Conservation (phyloP, 2,329 filamentous ascomycete genomes). For the Scolecobasidium constrictum region DNA sequence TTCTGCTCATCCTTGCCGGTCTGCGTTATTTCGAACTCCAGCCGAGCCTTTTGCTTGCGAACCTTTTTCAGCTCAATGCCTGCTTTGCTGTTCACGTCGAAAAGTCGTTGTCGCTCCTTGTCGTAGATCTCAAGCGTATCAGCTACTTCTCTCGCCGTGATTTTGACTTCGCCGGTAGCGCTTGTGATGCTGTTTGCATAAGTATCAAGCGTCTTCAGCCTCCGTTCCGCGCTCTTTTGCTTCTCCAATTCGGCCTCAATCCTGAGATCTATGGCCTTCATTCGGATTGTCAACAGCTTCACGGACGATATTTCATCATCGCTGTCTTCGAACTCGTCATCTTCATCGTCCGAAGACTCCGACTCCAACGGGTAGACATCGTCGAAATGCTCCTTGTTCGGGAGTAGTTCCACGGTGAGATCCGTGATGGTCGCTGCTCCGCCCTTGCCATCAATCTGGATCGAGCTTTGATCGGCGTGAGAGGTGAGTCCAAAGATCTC, state of each 20-base stretch:
- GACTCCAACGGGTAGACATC: slow-evolving; percentile 41
- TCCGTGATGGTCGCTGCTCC: slow-evolving; percentile 48
- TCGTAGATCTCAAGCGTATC: slow-evolving; percentile 26
- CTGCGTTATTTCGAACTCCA: slow-evolving; percentile 17
- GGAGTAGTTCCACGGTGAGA: slow-evolving; percentile 48
- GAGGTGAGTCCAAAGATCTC: slow-evolving; percentile 44
- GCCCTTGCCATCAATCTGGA: slow-evolving; percentile 51
- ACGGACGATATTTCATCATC: slow-evolving; percentile 37
- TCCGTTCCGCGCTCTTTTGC: slow-evolving; percentile 15
- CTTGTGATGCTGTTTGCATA: slow-evolving; percentile 21
- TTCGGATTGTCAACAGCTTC: slow-evolving; percentile 16
- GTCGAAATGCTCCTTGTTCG: slow-evolving; percentile 43
- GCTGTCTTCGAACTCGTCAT: slow-evolving; percentile 25
- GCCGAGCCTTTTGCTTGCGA: slow-evolving; percentile 17
- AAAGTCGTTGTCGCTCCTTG: slow-evolving; percentile 19
- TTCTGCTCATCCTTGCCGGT: slow-evolving; percentile 18
- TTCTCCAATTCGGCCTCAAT: slow-evolving; percentile 16
- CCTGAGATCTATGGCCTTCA: slow-evolving; percentile 11
- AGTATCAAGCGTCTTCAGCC: slow-evolving; percentile 21
- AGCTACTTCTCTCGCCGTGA: slow-evolving; percentile 19
- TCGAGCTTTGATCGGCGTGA: slow-evolving; percentile 42
- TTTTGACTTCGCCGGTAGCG: slow-evolving; percentile 17
- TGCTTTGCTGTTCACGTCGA: slow-evolving; percentile 15
- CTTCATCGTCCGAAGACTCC: slow-evolving; percentile 24
- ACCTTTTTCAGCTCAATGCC: slow-evolving; percentile 16